Base-by-base conservation (phyloP, 2,329 filamentous ascomycete species). In the Elsinoe fawcettii region DNA sequence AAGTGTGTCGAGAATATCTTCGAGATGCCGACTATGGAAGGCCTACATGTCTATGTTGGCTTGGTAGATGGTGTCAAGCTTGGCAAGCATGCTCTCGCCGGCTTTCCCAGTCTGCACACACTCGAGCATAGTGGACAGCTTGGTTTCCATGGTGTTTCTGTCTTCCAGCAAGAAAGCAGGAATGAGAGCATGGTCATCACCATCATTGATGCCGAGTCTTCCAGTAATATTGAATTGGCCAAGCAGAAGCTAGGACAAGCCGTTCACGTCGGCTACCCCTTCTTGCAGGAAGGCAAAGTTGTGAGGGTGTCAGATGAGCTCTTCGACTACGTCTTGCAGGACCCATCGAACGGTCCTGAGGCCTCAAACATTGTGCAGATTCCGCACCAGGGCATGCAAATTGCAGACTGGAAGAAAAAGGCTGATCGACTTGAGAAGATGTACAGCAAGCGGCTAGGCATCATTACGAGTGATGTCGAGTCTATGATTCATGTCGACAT, bases 161-260 rank as follows among this genome's bases (percentile, higher is more conserved):
- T 99, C 32, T 99, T 99, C 75, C 90, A 96, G 68, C 85, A 92
- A 64, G 93, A 97, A 64, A 96, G 91, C 69, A 86, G 90, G 51
- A 97, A 97, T 67, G 91, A 96, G 71, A 99, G 92, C 71, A 91
- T 97, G 84, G 83, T 97, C 22, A 81, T 97, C 58, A 96, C 89
- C 1, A 77, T 99, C 51, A 79, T 85, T 30, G 86, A 89, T 36
- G 82, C 88, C 0, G 89, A 91, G 61, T 73, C 75, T 58, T 84
- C 86, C 34, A 84, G 86, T 49, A 87, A 82, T 62, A 77, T 85
- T 20, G 84, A 88, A 63, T 75, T 81, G 56, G 91, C 91, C 57
- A 89, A 90, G 69, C 74, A 77, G 51, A 92, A 90, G 67, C 79
- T 99, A 44, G 92, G 91, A 44, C 82, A 92, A 71, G 84, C 85